phyloP scores from a whole-genome alignment of 352 stramenopile genomes.

The Blastocystis sp. region DNA sequence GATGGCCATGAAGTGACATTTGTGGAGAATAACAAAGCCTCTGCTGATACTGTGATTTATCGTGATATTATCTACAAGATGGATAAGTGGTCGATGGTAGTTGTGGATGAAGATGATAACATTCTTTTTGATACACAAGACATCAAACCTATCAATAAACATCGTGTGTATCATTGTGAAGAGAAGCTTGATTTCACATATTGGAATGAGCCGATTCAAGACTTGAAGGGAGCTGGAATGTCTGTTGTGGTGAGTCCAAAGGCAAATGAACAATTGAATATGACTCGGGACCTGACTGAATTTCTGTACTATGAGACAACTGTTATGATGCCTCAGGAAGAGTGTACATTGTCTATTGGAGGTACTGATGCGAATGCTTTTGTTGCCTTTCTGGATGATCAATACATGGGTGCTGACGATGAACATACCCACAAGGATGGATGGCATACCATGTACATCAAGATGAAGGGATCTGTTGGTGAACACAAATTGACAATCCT shows the following conservation, averaged over 20 bases:
- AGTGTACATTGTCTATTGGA: constrained; percentile 23
- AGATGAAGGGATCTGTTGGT: not conserved
- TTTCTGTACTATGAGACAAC: constrained; percentile 42
- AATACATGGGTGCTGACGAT: constrained; percentile 7
- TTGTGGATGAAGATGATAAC: constrained; percentile 11
- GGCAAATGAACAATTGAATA: constrained; percentile 17
- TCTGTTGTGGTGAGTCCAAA: constrained; percentile 10
- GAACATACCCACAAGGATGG: not conserved
- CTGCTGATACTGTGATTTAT: not conserved
- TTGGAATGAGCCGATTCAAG: constrained; percentile 9
- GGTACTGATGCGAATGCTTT: constrained; percentile 13
- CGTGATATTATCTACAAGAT: not conserved
- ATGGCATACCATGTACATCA: constrained; percentile 26
- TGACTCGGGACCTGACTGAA: constrained; percentile 28
- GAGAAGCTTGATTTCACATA: not conserved
- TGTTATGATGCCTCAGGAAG: constrained; percentile 1
- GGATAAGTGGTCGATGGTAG: not conserved
- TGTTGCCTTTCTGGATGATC: constrained; percentile 5
- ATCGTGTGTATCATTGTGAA: constrained; percentile 35
- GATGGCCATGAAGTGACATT: not conserved
- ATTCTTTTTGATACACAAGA: constrained; percentile 18
- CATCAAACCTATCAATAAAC: constrained; percentile 16
- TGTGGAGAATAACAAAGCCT: not conserved
- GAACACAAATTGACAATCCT: not conserved
- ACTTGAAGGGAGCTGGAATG: not conserved